These are phyloP conservation scores for Aspergillus hiratsukae DNA, from an alignment of 2,329 filamentous ascomycete genomes.

Conservation along the genomic window DNA sequence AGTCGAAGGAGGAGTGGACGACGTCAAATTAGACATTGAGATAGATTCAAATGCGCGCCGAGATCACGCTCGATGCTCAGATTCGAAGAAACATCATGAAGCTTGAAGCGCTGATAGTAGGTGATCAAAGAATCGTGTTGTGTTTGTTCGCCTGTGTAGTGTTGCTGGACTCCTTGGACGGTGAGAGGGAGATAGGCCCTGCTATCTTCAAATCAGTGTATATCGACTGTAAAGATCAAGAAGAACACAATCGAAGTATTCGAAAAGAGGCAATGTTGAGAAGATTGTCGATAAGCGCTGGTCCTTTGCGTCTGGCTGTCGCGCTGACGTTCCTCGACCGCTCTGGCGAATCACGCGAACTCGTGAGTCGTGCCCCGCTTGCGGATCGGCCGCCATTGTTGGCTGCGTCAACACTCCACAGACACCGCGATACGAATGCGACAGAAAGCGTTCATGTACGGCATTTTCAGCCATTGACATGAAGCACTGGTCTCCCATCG, in stretches of 20 bases:
- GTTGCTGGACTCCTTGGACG: not conserved
- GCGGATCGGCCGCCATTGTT: not conserved
- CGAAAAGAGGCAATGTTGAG: not conserved
- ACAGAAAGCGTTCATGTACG: not conserved
- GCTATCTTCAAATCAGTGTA: not conserved
- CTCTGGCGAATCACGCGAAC: not conserved
- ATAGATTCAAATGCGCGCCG: slow-evolving; percentile 4
- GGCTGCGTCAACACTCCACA: not conserved
- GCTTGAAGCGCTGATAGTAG: not conserved
- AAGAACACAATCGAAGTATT: not conserved
- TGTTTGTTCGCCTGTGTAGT: not conserved
- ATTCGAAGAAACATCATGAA: slow-evolving; percentile 4
- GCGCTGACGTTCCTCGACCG: not conserved
- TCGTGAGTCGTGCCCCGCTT: not conserved
- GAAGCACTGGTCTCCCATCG: not conserved
- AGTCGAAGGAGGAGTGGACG: slow-evolving; percentile 16
- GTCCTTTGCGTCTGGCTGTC: not conserved
- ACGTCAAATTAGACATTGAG: slow-evolving; percentile 15
- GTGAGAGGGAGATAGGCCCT: not conserved
- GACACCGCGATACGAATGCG: not conserved
- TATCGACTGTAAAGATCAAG: not conserved
- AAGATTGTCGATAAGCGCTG: not conserved
- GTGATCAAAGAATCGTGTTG: not conserved
- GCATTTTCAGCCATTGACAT: too few relatives aligned
- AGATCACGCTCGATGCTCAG: not conserved